Percentiles rank a stretch among this genome's conserved stretches.
These are phyloP conservation scores for Vitellaria paradoxa DNA, from an alignment of 179 eudicot genomes.

Conservation along the genomic window DNA sequence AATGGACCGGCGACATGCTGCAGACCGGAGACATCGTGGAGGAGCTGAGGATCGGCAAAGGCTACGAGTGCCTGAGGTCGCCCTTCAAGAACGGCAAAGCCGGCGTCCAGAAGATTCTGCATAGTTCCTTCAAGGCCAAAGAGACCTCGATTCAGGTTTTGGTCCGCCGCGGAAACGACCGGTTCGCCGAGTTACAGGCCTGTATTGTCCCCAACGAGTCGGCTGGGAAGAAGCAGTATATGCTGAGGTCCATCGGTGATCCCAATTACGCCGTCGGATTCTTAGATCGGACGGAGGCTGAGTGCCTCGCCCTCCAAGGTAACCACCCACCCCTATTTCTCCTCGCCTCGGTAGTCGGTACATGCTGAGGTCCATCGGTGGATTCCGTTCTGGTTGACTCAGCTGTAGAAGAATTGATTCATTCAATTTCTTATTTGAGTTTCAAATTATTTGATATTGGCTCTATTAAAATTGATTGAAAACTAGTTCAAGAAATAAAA, in stretches of 20 bases:
- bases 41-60: constrained; percentile 48
- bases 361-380: not conserved
- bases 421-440: no score
- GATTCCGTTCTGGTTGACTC: no score
- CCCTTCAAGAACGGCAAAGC: constrained; percentile 69
- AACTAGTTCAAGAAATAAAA: no score
- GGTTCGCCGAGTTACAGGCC: constrained; percentile 58
- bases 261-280: constrained; percentile 85
- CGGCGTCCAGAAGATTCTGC: constrained; percentile 70
- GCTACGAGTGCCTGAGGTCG: constrained; percentile 16
- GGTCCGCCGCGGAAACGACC: constrained; percentile 53
- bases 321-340: not conserved
- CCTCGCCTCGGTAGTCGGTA: no score
- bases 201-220: constrained; percentile 71
- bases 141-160: constrained; percentile 51
- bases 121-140: constrained; percentile 49
- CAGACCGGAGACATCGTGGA: constrained; percentile 90
- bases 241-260: constrained; percentile 67
- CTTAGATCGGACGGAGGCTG: constrained; percentile 69
- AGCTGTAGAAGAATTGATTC: no score
- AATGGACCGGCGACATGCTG: constrained; percentile 75
- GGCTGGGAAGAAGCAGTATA: constrained; percentile 58
- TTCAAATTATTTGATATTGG: no score
- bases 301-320: constrained; percentile 79
- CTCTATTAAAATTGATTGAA: no score